Evolutionary conservation across 441 rosid species (phyloP).

Genomic region (Biscutella laevigata): DNA sequence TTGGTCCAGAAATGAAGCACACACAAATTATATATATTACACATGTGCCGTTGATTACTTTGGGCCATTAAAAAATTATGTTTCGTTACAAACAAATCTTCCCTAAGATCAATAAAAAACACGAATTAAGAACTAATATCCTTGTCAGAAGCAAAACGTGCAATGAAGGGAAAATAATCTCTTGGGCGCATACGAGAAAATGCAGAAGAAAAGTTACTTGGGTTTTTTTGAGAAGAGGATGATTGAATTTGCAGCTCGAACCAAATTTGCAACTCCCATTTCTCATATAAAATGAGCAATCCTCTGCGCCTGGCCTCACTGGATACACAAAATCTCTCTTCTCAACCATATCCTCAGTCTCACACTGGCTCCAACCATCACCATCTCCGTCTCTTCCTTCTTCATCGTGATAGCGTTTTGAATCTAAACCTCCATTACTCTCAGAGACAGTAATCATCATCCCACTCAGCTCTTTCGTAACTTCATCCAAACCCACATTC

Average conservation of each 20-base stretch:
- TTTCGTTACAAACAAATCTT: neutral
- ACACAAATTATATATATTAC: neutral
- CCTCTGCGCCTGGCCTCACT: constrained; percentile 70
- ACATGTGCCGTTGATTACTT: constrained; percentile 3
- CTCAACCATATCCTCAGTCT: constrained; percentile 6
- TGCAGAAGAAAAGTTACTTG: constrained; percentile 32
- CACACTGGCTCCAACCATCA: constrained; percentile 20
- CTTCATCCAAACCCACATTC: constrained; percentile 23
- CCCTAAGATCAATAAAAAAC: neutral
- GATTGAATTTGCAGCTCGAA: constrained; percentile 76
- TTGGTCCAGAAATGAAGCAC: neutral
- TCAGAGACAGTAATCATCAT: constrained; percentile 20
- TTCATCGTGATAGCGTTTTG: neutral
- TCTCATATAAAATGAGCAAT: constrained; percentile 68
- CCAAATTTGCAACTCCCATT: constrained; percentile 75
- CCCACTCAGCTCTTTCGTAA: constrained; percentile 13
- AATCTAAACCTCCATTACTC: constrained; percentile 18
- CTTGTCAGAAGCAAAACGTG: constrained; percentile 4
- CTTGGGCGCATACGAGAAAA: neutral
- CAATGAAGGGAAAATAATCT: neutral
- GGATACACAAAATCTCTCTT: constrained; percentile 37
- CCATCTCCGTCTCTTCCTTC: constrained; percentile 11
- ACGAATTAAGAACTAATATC: neutral
- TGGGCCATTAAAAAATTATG: neutral
- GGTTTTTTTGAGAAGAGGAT: constrained; percentile 47